Evolutionary conservation across 306 rosid species (phyloP).

Genomic region (Prunus dulcis): DNA sequence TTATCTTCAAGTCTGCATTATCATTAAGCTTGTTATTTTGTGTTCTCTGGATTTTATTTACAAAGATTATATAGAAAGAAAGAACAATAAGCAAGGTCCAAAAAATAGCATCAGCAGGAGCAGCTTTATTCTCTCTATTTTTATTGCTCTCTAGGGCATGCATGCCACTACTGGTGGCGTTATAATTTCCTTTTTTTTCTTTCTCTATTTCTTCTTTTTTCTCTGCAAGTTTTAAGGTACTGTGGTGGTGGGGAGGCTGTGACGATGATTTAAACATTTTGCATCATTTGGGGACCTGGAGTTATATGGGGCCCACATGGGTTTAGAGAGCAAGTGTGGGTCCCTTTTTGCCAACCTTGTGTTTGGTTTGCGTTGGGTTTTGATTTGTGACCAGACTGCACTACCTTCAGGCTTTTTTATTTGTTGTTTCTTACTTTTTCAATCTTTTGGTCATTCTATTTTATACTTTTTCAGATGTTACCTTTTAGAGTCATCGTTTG

Average conservation of each 20-base stretch:
- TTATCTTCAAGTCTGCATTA: background rate
- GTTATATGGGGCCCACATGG: background rate
- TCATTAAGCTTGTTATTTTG: background rate
- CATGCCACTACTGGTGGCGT: slow-evolving; percentile 22
- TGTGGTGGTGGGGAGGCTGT: slow-evolving; percentile 21
- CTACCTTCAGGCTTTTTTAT: background rate
- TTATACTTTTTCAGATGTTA: background rate
- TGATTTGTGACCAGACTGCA: background rate
- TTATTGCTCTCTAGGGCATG: slow-evolving; percentile 22
- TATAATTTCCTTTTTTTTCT: background rate
- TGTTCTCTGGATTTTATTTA: slow-evolving; percentile 23
- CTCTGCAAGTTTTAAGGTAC: slow-evolving; percentile 32
- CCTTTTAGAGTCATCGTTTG: background rate
- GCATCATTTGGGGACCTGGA: slow-evolving; percentile 19
- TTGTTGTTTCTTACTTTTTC: background rate
- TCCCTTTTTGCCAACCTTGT: background rate
- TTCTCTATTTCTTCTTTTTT: background rate
- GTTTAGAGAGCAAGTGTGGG: background rate
- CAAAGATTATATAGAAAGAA: slow-evolving; percentile 19
- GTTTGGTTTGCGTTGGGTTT: slow-evolving; percentile 14
- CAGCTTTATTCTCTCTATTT: slow-evolving; percentile 29
- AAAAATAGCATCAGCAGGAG: slow-evolving; percentile 11
- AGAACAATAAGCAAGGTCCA: slow-evolving; percentile 31
- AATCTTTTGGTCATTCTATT: background rate
- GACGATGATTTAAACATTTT: slow-evolving; percentile 6